Evolutionary conservation across 78 protist genomes (phyloP), one percentile per base, ranked within the genome.

Genomic region (slime mould (Dictyostelium discoideum)): DNA sequence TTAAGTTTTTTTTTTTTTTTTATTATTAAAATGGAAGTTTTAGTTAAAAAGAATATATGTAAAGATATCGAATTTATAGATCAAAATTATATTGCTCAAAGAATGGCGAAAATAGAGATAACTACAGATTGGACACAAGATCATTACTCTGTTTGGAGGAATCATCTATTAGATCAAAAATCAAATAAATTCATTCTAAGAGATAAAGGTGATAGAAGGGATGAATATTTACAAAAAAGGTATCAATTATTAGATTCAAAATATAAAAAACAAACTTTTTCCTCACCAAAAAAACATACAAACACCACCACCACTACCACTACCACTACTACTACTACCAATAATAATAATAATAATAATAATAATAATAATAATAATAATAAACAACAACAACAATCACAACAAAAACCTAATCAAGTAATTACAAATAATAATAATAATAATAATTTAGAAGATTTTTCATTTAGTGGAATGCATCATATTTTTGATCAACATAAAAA

Each of bases 401-500:
- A 3, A 13, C 80, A 40, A n/a, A 63, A 29, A 87, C 72, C 11
- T 22, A 69, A 20, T 24, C 76, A 32, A 86, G 22, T 26, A 86
- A 10, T 40, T n/a, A 57, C 79, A 14, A 86, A 20, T 20, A 40
- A 37, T 26, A 42, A 46, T 80, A 39, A 26, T 29, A 11, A 0
- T 26, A 85, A 85, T n/a, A 8, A 54, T 54, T 40, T 81, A 39
- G n/a, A 77, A n/a, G 94, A 89, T 44, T 89, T 82, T 82, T 89
- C 94, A 89, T 89, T 89, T 82, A 48, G 82, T 65, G 94, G 94
- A 29, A 89, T 89, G 86, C 87, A 89, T 48, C 94, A 89, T 89
- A 82, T 89, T n/a, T 89, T 89, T 89, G 94, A 42, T 50, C 39
- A 69, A 82, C 94, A 89, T 37, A 89, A 89, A n/a, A 89, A 72